phyloP scores from a whole-genome alignment of 208 protist genomes.

The Leishmania arabica region DNA sequence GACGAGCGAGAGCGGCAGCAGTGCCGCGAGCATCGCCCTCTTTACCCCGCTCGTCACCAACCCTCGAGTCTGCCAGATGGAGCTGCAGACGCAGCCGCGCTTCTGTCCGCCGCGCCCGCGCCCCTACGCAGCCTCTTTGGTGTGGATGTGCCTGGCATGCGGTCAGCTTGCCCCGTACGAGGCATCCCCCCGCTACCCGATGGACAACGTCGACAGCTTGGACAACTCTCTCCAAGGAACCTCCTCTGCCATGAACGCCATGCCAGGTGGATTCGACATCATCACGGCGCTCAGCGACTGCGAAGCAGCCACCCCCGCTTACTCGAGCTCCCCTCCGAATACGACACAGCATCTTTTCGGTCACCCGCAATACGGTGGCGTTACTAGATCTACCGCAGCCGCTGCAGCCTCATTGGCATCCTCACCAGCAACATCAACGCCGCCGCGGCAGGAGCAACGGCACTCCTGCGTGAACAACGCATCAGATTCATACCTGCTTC shows the following conservation, averaged over 20 bases:
- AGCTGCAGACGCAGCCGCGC: neutral
- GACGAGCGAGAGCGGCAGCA: too few relatives aligned
- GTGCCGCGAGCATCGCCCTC: too few relatives aligned
- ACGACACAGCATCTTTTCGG: neutral
- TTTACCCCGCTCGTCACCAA: neutral
- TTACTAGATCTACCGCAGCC: neutral
- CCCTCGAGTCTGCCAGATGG: neutral
- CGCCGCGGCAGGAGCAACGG: neutral
- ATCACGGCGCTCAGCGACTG: neutral
- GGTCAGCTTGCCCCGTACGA: constrained; percentile 27
- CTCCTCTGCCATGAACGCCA: neutral
- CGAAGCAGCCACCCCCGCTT: neutral
- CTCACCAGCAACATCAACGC: neutral
- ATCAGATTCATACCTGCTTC: constrained; percentile 17
- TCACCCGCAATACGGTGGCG: neutral
- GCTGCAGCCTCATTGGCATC: neutral
- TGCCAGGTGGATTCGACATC: neutral
- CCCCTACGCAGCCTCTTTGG: constrained; percentile 10
- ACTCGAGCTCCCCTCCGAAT: neutral
- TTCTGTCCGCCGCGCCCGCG: neutral
- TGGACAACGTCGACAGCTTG: constrained; percentile 5
- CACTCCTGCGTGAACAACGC: constrained; percentile 18
- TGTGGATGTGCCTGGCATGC: constrained; percentile 42
- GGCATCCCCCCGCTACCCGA: neutral
- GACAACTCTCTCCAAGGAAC: neutral